phyloP scores from a whole-genome alignment of 768 basidiomycete genomes.

The Calocera viscosa region DNA sequence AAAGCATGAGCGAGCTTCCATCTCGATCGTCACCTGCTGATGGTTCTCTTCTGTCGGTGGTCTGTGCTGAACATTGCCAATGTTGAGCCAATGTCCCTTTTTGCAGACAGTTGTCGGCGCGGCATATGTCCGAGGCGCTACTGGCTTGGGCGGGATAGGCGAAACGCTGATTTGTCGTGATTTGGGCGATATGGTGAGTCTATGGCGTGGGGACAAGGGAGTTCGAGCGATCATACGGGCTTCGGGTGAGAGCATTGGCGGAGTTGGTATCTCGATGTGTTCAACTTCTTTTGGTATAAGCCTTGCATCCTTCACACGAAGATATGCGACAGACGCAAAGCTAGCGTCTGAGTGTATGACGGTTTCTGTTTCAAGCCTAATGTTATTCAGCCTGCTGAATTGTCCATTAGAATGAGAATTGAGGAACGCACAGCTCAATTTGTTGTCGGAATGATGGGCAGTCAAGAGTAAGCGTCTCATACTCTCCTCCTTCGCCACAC shows the following conservation, averaged over 20 bases:
- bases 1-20: conserved; percentile 65
- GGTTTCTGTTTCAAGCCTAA: conserved; percentile 50
- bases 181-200: not conserved
- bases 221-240: not conserved
- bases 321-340: conserved; percentile 83
- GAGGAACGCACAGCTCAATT: conserved; percentile 49
- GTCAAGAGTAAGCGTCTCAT: conserved; percentile 85
- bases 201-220: not conserved
- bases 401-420: not conserved
- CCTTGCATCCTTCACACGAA: conserved; percentile 59
- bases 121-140: not conserved
- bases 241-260: not conserved
- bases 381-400: conserved; percentile 2
- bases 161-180: not conserved
- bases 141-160: not conserved
- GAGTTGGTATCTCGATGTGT: not conserved
- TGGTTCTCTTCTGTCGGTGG: conserved; percentile 10
- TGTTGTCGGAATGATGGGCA: conserved; percentile 74
- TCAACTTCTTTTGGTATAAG: conserved; percentile 42
- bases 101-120: not conserved
- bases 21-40: conserved; percentile 40
- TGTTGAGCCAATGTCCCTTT: conserved; percentile 53
- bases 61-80: conserved; percentile 42
- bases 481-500: conserved; percentile 97
- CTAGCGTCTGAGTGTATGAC: conserved; percentile 69